Conservation (phyloP, 805 yeast species). For the Jamesozyma hellenica region DNA sequence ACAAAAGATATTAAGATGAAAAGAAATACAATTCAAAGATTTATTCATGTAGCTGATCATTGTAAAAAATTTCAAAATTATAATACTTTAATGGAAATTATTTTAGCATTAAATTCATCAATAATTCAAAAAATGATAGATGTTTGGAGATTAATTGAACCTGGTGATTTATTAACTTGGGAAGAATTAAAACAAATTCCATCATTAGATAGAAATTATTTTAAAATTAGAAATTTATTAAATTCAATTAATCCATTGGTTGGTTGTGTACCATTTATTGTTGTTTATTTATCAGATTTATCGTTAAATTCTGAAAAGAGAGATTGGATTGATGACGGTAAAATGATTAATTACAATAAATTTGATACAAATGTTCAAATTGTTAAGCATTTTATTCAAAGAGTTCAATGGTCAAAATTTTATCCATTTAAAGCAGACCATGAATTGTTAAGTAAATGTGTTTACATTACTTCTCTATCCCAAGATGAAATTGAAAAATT, state of each 20-base stretch:
- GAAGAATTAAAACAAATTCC: conserved; percentile 60
- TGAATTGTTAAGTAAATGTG: conserved; percentile 71
- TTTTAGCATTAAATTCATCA: conserved; percentile 66
- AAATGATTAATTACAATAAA: conserved; percentile 64
- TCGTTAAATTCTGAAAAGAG: conserved; percentile 48
- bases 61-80: conserved; percentile 68
- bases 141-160: conserved; percentile 68
- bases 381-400: conserved; percentile 64
- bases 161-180: conserved; percentile 60
- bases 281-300: conserved; percentile 74
- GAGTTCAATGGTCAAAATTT: conserved; percentile 75
- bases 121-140: conserved; percentile 47
- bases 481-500: conserved; percentile 49
- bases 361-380: conserved; percentile 67
- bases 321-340: conserved; percentile 25
- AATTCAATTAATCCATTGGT: conserved; percentile 48
- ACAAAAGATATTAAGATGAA: conserved; percentile 53
- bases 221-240: conserved; percentile 41
- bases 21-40: conserved; percentile 65
- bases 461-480: conserved; percentile 64
- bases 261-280: conserved; percentile 88
- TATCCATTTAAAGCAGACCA: conserved; percentile 48
- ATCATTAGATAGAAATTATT: conserved; percentile 66
- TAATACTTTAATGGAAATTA: conserved; percentile 79
- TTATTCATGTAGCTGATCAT: conserved; percentile 74